Evolutionary conservation across 2,329 filamentous ascomycete genomes (phyloP).

Genomic region (Sphaerulina populicola): DNA sequence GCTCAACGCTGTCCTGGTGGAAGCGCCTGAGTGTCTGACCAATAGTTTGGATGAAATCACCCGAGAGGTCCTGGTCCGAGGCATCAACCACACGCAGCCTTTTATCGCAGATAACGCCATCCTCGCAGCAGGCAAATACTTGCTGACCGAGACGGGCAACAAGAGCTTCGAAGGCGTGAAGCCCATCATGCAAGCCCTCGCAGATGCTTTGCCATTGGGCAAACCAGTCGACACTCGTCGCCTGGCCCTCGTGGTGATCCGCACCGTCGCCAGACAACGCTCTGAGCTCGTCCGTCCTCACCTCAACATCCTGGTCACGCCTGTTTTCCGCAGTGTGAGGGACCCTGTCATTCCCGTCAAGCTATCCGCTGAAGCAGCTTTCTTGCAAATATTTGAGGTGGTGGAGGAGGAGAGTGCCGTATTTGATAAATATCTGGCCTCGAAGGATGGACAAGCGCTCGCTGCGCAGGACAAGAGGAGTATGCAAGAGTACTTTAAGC

Average conservation of each 20-base stretch:
- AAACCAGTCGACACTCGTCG: constrained; percentile 74
- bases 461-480: constrained; percentile 68
- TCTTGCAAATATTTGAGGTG: constrained; percentile 82
- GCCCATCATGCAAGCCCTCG: constrained; percentile 69
- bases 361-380: constrained; percentile 86
- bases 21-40: constrained; percentile 63
- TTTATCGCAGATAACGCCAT: constrained; percentile 75
- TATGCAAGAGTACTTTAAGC: constrained; percentile 96
- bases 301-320: constrained; percentile 66
- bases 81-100: constrained; percentile 60
- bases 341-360: constrained; percentile 93
- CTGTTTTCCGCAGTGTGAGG: constrained; percentile 81
- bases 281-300: constrained; percentile 76
- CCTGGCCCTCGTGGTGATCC: constrained; percentile 74
- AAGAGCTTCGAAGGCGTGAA: constrained; percentile 70
- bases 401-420: constrained; percentile 76
- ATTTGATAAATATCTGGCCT: constrained; percentile 80
- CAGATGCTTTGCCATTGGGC: constrained; percentile 66
- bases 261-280: constrained; percentile 72
- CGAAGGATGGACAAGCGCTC: constrained; percentile 55
- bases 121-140: constrained; percentile 81
- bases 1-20: constrained; percentile 78
- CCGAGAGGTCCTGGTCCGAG: constrained; percentile 67
- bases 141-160: constrained; percentile 57
- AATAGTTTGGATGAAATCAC: constrained; percentile 65